Conservation (phyloP, 2,329 filamentous ascomycete genomes). For the Fusarium pseudonygamai region DNA sequence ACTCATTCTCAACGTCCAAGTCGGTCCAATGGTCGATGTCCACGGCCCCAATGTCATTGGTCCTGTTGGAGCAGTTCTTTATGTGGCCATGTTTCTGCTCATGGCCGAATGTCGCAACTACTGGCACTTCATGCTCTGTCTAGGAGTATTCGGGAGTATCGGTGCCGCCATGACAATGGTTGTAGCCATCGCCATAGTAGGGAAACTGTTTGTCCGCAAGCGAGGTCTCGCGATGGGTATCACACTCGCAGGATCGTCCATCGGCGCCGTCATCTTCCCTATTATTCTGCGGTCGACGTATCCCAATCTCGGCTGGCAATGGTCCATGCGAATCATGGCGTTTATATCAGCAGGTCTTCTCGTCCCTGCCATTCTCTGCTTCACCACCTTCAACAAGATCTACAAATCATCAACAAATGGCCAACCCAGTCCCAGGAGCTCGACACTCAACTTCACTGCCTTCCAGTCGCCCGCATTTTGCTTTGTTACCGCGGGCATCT, state of each 20-base stretch:
- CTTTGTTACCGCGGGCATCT: conserved; percentile 54
- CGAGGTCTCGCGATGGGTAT: conserved; percentile 43
- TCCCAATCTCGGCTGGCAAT: conserved; percentile 45
- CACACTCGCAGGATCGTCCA: conserved; percentile 38
- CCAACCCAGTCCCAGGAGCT: conserved; percentile 24
- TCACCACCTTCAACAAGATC: conserved; percentile 44
- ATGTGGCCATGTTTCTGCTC: conserved; percentile 54
- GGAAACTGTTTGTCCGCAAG: conserved; percentile 42
- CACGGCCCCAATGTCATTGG: conserved; percentile 56
- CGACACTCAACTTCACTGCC: conserved; percentile 50
- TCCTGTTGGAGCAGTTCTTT: conserved; percentile 49
- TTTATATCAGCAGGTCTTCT: conserved; percentile 43
- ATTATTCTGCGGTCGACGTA: conserved; percentile 47
- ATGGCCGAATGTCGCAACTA: conserved; percentile 57
- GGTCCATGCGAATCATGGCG: conserved; percentile 47
- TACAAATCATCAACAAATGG: conserved; percentile 2
- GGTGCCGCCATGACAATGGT: conserved; percentile 51
- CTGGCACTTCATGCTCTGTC: conserved; percentile 59
- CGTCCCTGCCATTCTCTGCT: conserved; percentile 47
- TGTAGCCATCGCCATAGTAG: conserved; percentile 47
- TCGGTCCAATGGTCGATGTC: conserved; percentile 59
- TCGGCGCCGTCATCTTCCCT: conserved; percentile 48
- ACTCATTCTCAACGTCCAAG: conserved; percentile 56
- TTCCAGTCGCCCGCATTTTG: conserved; percentile 54
- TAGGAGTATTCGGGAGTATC: conserved; percentile 55